These are phyloP conservation scores for Hypoxylon sp. DNA, from an alignment of 2,329 filamentous ascomycete genomes.

Conservation along the genomic window DNA sequence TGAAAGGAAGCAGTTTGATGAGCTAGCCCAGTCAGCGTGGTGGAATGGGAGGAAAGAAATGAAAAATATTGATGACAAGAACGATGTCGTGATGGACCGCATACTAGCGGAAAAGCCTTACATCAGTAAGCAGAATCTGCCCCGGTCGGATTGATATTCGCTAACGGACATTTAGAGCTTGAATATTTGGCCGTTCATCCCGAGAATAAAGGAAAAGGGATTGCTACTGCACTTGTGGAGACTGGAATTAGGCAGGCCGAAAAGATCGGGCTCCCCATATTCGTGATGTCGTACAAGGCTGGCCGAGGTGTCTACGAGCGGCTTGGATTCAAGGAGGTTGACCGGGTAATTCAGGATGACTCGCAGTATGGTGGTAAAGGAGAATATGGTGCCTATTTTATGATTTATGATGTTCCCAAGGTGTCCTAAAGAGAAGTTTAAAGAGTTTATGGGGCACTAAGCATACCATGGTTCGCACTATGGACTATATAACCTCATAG, in stretches of 20 bases:
- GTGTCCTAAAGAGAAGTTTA: not conserved
- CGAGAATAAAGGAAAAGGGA: conserved; percentile 49
- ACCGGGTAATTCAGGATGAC: conserved; percentile 51
- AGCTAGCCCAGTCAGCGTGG: conserved; percentile 11
- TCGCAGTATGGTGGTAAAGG: conserved; percentile 40
- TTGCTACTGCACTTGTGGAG: conserved; percentile 48
- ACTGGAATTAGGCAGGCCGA: conserved; percentile 48
- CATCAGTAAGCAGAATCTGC: conserved; percentile 7
- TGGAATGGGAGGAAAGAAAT: conserved; percentile 21
- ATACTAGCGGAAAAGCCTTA: conserved; percentile 28
- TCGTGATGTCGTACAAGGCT: conserved; percentile 46
- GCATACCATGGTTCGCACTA: not conserved
- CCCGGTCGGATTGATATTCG: not conserved
- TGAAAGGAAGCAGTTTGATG: conserved; percentile 9
- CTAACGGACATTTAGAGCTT: conserved; percentile 37
- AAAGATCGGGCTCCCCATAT: conserved; percentile 48
- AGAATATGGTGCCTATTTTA: conserved; percentile 35
- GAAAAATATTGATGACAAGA: conserved; percentile 23
- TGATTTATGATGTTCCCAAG: conserved; percentile 23
- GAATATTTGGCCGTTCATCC: conserved; percentile 53
- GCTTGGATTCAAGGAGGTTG: conserved; percentile 47
- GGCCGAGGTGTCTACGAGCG: conserved; percentile 47
- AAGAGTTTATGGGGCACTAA: not conserved
- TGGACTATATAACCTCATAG: too few species aligned
- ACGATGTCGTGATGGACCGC: conserved; percentile 20